These are phyloP conservation scores for Fusarium multiceps DNA, from an alignment of 2,329 filamentous ascomycete species.

Conservation along the genomic window DNA sequence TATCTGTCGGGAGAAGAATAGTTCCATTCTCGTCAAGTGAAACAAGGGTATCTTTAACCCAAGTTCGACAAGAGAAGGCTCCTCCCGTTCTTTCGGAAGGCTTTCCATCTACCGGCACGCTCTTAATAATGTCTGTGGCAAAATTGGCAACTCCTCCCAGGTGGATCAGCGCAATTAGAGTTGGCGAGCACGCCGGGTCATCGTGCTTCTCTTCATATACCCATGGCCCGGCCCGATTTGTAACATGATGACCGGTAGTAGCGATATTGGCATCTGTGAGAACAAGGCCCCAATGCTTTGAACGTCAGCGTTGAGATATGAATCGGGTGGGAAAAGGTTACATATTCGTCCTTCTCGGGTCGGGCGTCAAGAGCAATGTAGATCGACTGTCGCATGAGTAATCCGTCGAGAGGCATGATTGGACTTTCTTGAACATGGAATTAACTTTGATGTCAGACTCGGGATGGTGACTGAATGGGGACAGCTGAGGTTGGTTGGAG, in stretches of 20 bases:
- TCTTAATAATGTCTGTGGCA: neutral
- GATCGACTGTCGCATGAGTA: neutral
- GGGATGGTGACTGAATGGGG: too few relatives aligned
- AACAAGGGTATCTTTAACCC: neutral
- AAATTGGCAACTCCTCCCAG: too few relatives aligned
- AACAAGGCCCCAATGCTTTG: neutral
- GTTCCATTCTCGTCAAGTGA: neutral
- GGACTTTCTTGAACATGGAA: too few relatives aligned
- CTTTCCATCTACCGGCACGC: neutral
- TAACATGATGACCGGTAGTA: neutral
- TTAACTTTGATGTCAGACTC: too few relatives aligned
- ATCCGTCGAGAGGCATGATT: neutral
- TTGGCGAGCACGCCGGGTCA: neutral
- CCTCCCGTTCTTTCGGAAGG: neutral
- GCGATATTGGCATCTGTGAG: neutral
- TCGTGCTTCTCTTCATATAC: neutral
- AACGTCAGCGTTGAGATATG: rapidly evolving
- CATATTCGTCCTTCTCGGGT: neutral
- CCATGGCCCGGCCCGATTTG: neutral
- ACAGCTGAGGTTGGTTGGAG: too few relatives aligned
- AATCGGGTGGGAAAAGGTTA: too few relatives aligned
- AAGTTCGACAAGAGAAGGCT: rapidly evolving
- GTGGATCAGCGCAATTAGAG: neutral
- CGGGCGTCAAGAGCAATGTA: neutral
- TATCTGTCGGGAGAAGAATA: neutral